Evolutionary conservation across 768 basidiomycete species (phyloP).

Genomic region (Mycena polygramma): DNA sequence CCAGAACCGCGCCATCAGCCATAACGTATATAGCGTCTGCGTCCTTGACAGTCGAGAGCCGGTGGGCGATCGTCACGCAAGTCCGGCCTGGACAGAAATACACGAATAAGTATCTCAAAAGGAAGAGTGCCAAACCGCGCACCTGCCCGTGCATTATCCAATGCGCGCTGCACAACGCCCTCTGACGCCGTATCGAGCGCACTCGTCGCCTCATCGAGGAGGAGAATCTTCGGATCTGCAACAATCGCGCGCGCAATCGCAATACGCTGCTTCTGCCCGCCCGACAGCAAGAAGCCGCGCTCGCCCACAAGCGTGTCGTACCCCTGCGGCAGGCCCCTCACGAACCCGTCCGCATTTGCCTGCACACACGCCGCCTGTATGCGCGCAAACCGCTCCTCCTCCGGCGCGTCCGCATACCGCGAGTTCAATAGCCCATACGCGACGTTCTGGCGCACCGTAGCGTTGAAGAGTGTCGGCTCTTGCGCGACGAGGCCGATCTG

Average conservation of each 20-base stretch:
- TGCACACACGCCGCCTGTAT: slow-evolving; percentile 89
- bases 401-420: slow-evolving; percentile 69
- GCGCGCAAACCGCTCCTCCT: slow-evolving; percentile 80
- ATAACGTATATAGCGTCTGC: slow-evolving; percentile 90
- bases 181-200: slow-evolving; percentile 89
- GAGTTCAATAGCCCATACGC: slow-evolving; percentile 88
- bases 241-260: slow-evolving; percentile 93
- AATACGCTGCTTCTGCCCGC: slow-evolving; percentile 90
- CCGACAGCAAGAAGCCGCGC: slow-evolving; percentile 86
- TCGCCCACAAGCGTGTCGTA: slow-evolving; percentile 83
- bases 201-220: slow-evolving; percentile 90
- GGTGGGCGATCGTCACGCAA: slow-evolving; percentile 74
- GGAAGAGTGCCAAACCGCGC: not conserved
- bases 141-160: slow-evolving; percentile 75
- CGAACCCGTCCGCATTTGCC: slow-evolving; percentile 89
- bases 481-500: slow-evolving; percentile 93
- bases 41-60: slow-evolving; percentile 86
- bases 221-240: slow-evolving; percentile 84
- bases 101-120: not conserved
- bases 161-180: slow-evolving; percentile 91
- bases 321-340: slow-evolving; percentile 80
- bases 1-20: slow-evolving; percentile 86
- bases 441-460: slow-evolving; percentile 85
- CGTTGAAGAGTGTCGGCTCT: slow-evolving; percentile 88
- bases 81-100: slow-evolving; percentile 50